Conservation (phyloP, 1,284 basidiomycete species). For the Psilocybe mexicana region DNA sequence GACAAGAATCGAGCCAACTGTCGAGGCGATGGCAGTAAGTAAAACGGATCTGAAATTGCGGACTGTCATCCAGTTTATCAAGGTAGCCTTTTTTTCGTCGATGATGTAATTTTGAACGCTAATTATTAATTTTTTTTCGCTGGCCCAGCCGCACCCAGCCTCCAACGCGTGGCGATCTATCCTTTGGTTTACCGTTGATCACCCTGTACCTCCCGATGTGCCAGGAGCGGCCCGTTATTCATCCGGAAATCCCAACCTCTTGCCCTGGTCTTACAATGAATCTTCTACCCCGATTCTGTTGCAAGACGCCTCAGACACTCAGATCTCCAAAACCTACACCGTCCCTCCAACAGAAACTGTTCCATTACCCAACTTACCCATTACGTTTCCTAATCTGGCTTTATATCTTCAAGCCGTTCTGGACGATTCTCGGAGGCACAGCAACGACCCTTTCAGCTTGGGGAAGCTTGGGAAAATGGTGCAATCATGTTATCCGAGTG, state of each 20-base stretch:
- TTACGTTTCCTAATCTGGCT: slow-evolving; percentile 71
- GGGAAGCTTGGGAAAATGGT: slow-evolving; percentile 69
- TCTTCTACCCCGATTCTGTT: slow-evolving; percentile 59
- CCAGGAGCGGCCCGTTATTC: slow-evolving; percentile 46
- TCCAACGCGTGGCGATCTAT: slow-evolving; percentile 69
- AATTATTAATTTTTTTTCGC: neutral
- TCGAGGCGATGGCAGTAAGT: slow-evolving; percentile 61
- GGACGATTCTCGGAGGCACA: slow-evolving; percentile 61
- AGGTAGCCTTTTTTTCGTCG: slow-evolving; percentile 39
- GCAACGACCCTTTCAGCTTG: slow-evolving; percentile 55
- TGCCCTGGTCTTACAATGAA: slow-evolving; percentile 72
- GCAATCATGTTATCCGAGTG: slow-evolving; percentile 58
- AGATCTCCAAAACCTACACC: slow-evolving; percentile 66
- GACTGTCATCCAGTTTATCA: slow-evolving; percentile 74
- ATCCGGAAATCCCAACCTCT: slow-evolving; percentile 54
- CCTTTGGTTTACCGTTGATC: slow-evolving; percentile 74
- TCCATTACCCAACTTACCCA: slow-evolving; percentile 69
- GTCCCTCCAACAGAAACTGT: slow-evolving; percentile 59
- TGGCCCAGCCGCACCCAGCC: slow-evolving; percentile 53
- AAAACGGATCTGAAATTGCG: slow-evolving; percentile 63
- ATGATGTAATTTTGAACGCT: slow-evolving; percentile 2
- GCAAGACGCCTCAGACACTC: slow-evolving; percentile 59
- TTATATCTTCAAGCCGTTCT: slow-evolving; percentile 71
- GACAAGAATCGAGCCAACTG: slow-evolving; percentile 66
- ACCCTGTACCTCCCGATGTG: slow-evolving; percentile 50